Base-by-base conservation (phyloP, 345 rosid genomes). In the Brassica incana region DNA sequence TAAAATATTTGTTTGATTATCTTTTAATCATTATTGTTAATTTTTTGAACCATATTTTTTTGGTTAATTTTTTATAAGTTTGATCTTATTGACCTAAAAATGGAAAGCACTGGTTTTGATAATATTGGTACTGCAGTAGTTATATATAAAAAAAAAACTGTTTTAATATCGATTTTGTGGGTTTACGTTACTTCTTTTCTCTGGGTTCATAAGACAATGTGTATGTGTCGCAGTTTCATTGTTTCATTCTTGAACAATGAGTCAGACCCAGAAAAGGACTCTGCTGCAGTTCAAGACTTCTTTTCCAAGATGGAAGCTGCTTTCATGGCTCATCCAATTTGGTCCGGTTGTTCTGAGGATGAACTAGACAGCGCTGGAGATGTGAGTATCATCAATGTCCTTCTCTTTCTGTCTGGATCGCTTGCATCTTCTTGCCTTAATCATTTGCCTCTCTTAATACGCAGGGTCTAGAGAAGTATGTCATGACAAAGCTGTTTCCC, bases 381-480 rank as follows among this genome's bases (percentile, higher is more conserved):
- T 84, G 99, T 93, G 77, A 86, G 92, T 84, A 56, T 20, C 56
- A 64, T 20, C 52, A 27, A 27, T 20, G 4, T 40, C 71, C 32
- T 27, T 25, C 27, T n/a, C 32, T 33, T 50, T 69, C 23, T 27
- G 30, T 27, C 30, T 27, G 30, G 30, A 27, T 27, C 45, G 32
- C 40, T 11, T 67, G 71, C 56, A 20, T 67, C 56, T 40, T 40
- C 14, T 3, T 79, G 38, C 45, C 40, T 14, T 67, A 58, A n/a
- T 32, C 77, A 35, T 69, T 50, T 35, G 2, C 29, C 27, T 20
- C 65, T 36, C 67, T 1, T 9, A 27, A 12, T 73, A 23, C 82
- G 29, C 89, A 93, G 98, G 98, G 98, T 16, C 85, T 93, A 80
- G 98, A 95, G 89, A 95, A 95, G 93, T 95, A 91, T 85, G 90